A percentile compares a stretch with the other conserved stretches of the same genome.
Evolutionary conservation across 2,329 filamentous ascomycete species (phyloP).

Genomic region (Ceratocystis colombiana): DNA sequence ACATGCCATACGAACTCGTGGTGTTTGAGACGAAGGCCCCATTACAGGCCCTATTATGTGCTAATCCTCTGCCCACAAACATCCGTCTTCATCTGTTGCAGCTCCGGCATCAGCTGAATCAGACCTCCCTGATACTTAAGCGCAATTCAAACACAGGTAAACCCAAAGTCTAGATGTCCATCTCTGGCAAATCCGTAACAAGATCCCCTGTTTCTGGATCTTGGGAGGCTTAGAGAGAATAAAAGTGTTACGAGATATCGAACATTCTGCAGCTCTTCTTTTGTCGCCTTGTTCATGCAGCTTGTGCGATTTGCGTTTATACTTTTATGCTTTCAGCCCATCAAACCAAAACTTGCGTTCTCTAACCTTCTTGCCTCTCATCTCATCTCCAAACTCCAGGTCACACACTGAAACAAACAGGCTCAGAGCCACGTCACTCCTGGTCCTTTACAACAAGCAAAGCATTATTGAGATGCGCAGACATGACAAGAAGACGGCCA

Average conservation of each 20-base stretch:
- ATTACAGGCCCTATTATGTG: no score
- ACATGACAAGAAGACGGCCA: neutral
- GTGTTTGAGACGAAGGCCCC: no score
- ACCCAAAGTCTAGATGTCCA: neutral
- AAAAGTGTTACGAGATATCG: neutral
- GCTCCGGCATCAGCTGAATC: neutral
- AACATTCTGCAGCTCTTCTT: neutral
- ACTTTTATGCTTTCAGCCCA: conserved; percentile 6
- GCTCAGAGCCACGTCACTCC: neutral
- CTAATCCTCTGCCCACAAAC: neutral
- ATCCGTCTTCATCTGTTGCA: neutral
- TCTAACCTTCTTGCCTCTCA: neutral
- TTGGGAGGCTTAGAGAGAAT: neutral
- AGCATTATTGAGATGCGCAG: neutral
- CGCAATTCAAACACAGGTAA: neutral
- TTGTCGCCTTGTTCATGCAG: neutral
- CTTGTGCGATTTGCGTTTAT: neutral
- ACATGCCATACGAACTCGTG: no score
- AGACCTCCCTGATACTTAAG: neutral
- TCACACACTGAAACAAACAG: neutral
- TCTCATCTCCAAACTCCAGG: neutral
- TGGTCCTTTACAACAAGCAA: neutral
- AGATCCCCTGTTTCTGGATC: neutral
- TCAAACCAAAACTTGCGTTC: neutral
- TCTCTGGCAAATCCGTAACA: conserved; percentile 3